phyloP scores from a whole-genome alignment of 2,329 filamentous ascomycete species.

The Penicillium psychrosexuale region DNA sequence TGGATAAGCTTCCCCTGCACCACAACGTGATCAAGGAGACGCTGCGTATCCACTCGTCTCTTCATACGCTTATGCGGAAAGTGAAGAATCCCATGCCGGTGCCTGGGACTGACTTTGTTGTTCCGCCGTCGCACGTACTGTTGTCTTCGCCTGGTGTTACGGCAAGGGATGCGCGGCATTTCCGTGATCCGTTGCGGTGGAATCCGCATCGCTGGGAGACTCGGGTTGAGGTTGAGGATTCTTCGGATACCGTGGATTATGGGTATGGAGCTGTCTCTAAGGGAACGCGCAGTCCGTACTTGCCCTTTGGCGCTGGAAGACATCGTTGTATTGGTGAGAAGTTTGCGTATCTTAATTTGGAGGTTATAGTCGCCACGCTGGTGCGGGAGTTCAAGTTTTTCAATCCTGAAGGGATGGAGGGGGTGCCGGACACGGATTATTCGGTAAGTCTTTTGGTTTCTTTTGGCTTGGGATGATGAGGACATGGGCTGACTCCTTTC shows the following conservation, averaged over 20 bases:
- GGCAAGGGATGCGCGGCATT: constrained; percentile 56
- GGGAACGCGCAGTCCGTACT: constrained; percentile 60
- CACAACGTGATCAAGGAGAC: constrained; percentile 68
- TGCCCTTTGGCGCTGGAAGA: constrained; percentile 70
- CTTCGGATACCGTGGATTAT: constrained; percentile 59
- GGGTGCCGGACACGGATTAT: constrained; percentile 65
- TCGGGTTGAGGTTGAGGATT: constrained; percentile 38
- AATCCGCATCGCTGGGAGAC: constrained; percentile 62
- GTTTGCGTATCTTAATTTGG: constrained; percentile 69
- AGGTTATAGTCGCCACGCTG: constrained; percentile 61
- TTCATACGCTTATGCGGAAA: constrained; percentile 70
- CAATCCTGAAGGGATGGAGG: constrained; percentile 54
- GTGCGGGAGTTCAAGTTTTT: constrained; percentile 60
- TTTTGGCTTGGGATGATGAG: constrained; percentile 14
- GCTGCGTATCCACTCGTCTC: constrained; percentile 66
- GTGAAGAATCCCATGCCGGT: constrained; percentile 66
- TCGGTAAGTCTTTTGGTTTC: constrained; percentile 43
- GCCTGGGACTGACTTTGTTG: constrained; percentile 58
- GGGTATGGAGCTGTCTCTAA: constrained; percentile 61
- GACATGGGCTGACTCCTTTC: neutral
- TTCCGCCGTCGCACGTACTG: constrained; percentile 74
- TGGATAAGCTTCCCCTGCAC: constrained; percentile 60
- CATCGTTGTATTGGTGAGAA: constrained; percentile 75
- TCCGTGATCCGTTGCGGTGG: constrained; percentile 58
- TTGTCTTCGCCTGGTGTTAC: constrained; percentile 76